Percentiles rank a stretch among this genome's conserved stretches.
phyloP scores from a whole-genome alignment of 1,139 yeast species.

The Lodderomyces pseudojiufengensis region DNA sequence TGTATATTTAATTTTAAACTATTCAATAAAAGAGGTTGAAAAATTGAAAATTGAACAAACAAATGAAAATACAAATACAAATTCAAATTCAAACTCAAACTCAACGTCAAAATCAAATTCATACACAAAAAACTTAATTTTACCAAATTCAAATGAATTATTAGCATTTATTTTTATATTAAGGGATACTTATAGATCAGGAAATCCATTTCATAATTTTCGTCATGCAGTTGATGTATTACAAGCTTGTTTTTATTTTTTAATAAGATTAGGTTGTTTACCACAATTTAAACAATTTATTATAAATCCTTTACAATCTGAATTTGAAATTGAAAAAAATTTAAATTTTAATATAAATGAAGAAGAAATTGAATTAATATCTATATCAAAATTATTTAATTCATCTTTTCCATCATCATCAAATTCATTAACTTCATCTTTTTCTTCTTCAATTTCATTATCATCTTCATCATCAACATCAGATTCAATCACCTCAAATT shows the following conservation, averaged over 20 bases:
- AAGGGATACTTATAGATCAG: slow-evolving; percentile 74
- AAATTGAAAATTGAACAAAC: no score
- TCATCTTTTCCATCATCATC: no score
- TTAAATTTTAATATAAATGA: not conserved
- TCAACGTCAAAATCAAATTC: no score
- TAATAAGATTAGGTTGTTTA: slow-evolving; percentile 46
- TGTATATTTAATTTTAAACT: slow-evolving; percentile 52
- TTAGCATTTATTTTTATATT: slow-evolving; percentile 59
- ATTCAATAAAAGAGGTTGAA: slow-evolving; percentile 37
- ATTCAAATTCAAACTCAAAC: no score
- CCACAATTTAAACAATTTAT: slow-evolving; percentile 39
- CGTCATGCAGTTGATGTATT: slow-evolving; percentile 94
- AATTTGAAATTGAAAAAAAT: not conserved
- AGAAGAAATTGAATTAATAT: not conserved
- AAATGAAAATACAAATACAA: no score
- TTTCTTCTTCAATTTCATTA: not conserved
- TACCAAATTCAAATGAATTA: slow-evolving; percentile 42
- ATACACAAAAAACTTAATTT: slow-evolving; percentile 12
- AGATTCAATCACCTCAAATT: not conserved
- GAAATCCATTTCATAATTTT: slow-evolving; percentile 91
- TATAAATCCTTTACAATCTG: slow-evolving; percentile 22
- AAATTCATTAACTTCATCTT: not conserved
- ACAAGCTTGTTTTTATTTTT: slow-evolving; percentile 78
- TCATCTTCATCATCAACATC: no score
- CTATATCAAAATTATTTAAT: not conserved